These are phyloP conservation scores for Kluyveromyces nonfermentans DNA, from an alignment of 805 yeast species.

Conservation along the genomic window DNA sequence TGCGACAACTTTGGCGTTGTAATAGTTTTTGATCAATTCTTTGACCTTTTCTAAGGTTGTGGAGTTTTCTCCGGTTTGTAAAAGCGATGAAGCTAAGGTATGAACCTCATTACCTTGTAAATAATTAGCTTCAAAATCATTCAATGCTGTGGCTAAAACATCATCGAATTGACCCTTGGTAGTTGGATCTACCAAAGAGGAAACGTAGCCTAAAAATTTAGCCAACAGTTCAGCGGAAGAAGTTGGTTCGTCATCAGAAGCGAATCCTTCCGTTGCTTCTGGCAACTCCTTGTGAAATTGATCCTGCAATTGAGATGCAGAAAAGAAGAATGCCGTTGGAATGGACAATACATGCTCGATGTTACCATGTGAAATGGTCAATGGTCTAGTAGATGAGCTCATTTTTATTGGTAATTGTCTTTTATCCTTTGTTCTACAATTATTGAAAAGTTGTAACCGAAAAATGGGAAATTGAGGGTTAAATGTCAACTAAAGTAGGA, in stretches of 20 bases:
- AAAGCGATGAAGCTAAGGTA: slow-evolving; percentile 67
- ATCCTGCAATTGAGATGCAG: slow-evolving; percentile 79
- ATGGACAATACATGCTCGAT: slow-evolving; percentile 84
- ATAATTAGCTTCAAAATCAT: slow-evolving; percentile 79
- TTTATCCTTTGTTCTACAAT: neutral
- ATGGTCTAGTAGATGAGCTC: slow-evolving; percentile 55
- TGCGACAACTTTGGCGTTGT: slow-evolving; percentile 44
- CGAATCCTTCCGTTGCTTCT: slow-evolving; percentile 71
- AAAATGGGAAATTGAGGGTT: neutral
- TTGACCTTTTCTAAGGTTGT: slow-evolving; percentile 67
- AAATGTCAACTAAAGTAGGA: neutral
- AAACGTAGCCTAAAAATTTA: slow-evolving; percentile 69
- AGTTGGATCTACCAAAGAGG: slow-evolving; percentile 36
- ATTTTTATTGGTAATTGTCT: neutral
- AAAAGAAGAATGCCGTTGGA: slow-evolving; percentile 70
- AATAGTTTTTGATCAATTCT: slow-evolving; percentile 70
- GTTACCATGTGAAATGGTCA: slow-evolving; percentile 74
- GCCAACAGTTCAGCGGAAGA: slow-evolving; percentile 79
- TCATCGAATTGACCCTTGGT: slow-evolving; percentile 48
- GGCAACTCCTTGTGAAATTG: slow-evolving; percentile 75
- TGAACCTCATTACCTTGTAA: slow-evolving; percentile 76
- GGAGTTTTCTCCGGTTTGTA: slow-evolving; percentile 47
- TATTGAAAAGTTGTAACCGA: too few species aligned
- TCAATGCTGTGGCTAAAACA: slow-evolving; percentile 58
- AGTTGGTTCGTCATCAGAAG: slow-evolving; percentile 80